Conservation (phyloP, 176 grass and related monocot genomes). For the Ampelocalamus luodianensis region DNA sequence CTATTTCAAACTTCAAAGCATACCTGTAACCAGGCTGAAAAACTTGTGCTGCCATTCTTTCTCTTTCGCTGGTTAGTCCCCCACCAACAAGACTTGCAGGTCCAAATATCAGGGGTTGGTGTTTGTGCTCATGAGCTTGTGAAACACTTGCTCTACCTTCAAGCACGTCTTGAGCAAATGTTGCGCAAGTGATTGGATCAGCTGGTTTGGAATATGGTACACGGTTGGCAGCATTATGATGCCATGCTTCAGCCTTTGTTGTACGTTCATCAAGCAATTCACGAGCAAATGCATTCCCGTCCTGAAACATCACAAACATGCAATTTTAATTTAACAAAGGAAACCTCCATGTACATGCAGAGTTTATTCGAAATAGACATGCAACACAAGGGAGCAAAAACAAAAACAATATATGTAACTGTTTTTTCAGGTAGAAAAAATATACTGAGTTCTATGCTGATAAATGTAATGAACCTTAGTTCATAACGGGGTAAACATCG, state of each 20-base stretch:
- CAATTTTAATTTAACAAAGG: not conserved
- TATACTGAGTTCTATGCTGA: not conserved
- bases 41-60: slow-evolving; percentile 80
- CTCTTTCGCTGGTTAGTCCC: slow-evolving; percentile 73
- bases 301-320: slow-evolving; percentile 42
- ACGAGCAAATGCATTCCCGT: slow-evolving; percentile 75
- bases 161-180: slow-evolving; percentile 96
- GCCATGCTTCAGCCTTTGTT: slow-evolving; percentile 80
- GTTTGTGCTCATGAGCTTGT: slow-evolving; percentile 87
- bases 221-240: slow-evolving; percentile 68
- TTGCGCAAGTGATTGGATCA: slow-evolving; percentile 92
- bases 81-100: slow-evolving; percentile 80
- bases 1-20: not conserved
- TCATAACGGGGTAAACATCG: too few species aligned
- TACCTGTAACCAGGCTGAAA: slow-evolving; percentile 97
- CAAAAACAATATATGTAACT: not conserved
- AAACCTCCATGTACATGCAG: not conserved
- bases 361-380: not conserved
- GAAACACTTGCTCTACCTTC: slow-evolving; percentile 89
- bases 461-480: not conserved
- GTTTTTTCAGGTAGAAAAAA: not conserved
- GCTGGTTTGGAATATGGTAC: slow-evolving; percentile 71
- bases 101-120: slow-evolving; percentile 96
- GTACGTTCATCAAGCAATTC: slow-evolving; percentile 82
- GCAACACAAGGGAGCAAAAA: slow-evolving; percentile 1